Evolutionary conservation across 192 early-diverging fungal genomes (phyloP), one percentile per base, ranked within the genome.

Genomic region (Neocallimastix lanati): DNA sequence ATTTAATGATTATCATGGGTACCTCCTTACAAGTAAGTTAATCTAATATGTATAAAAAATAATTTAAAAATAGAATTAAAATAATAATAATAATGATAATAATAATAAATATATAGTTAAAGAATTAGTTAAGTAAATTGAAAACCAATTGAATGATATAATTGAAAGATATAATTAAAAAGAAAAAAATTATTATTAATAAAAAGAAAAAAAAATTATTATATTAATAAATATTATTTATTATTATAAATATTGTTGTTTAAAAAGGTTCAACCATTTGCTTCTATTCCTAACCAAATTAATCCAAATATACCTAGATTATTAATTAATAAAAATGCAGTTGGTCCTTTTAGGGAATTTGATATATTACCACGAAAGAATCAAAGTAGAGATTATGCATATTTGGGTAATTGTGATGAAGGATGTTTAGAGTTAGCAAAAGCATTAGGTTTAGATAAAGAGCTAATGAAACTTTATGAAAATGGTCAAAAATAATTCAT

Each of bases 1-100:
- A 99, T 80, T 84, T 95, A 35, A 82, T 97, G 29, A 94, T 98
- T 84, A 94, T 99, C 29, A 93, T 98, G 85, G 97, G 97, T 12
- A 99, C 96, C 11, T 93, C 91, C 14, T 81, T 99, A 76, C 40
- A 50, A 50, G 40, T 50, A 50, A 50, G 11, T n/a, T n/a, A n/a
- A n/a, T n/a, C n/a, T n/a, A n/a, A n/a, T n/a, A n/a, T n/a, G n/a
- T n/a, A n/a, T n/a, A n/a, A n/a, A n/a, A n/a, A n/a, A n/a, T n/a
- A n/a, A n/a, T n/a, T n/a, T n/a, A n/a, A n/a, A n/a, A n/a, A n/a
- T n/a, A n/a, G n/a, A n/a, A n/a, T n/a, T n/a, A n/a, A n/a, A n/a
- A n/a, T n/a, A n/a, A n/a, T n/a, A n/a, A n/a, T n/a, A n/a, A n/a
- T n/a, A n/a, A n/a, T n/a, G n/a, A n/a, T n/a, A n/a, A n/a, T n/a